Evolutionary conservation across 768 basidiomycete genomes (phyloP), one percentile per base, ranked within the genome.

Genomic region (Russula brevipes): DNA sequence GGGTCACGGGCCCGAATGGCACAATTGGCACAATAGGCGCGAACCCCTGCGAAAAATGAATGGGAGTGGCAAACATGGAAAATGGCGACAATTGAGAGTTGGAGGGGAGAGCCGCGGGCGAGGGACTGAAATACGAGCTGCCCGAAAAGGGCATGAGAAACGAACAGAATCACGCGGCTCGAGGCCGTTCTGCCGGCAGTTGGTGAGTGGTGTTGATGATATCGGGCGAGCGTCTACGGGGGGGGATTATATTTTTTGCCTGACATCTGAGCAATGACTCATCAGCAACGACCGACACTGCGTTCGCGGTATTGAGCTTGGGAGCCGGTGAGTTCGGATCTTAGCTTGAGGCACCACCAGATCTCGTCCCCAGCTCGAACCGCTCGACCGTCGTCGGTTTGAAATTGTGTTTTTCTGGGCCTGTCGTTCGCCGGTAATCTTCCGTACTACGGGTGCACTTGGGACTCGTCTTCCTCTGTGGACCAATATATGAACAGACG

Each of bases 321-420:
- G 47, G 53, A 49, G 57, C 51, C 57, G 57, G 60, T 66, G 54
- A 64, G 63, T 64, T 64, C 67, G 67, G 67, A 68, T 68, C 67
- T 68, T 59, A 41, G 31, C 46, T 54, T 53, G 44, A 67, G 67
- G 67, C 58, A 63, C 66, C 39, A 16, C 57, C 47, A 56, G 54
- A 55, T 44, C 42, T 10, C 10, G 36, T 50, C 14, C 33, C 6
- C 46, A 42, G 58, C 33, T 64, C 64, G 66, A 60, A 59, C 56
- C 59, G 64, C 33, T 66, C n/a, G 10, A 17, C 52, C 24, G 45
- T 30, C 42, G 44, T 44, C 41, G 44, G 55, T 61, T 60, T 59
- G 51, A 63, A 63, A 63, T 63, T 53, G 11, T 10, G 42, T 45
- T 45, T 65, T 36, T 7, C 45, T n/a, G 52, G 11, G 19, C 38